These are phyloP conservation scores for Euclidium syriacum DNA, from an alignment of 345 rosid species.

Conservation along the genomic window DNA sequence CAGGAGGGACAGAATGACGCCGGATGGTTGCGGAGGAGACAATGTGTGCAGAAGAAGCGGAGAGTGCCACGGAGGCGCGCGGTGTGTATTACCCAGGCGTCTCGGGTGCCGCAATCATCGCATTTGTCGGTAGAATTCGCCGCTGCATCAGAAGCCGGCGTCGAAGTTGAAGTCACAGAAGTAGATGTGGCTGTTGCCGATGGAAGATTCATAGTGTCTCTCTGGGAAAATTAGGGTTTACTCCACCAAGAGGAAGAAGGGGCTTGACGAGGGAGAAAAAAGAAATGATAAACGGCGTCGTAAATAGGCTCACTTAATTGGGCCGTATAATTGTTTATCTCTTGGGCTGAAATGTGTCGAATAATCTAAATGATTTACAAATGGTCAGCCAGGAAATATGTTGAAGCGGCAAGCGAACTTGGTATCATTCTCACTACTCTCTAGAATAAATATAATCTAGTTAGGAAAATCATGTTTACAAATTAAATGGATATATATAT, in stretches of 20 bases:
- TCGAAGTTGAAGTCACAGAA: conserved; percentile 10
- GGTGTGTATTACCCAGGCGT: conserved; percentile 42
- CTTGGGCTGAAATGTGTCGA: too few species aligned
- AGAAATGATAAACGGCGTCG: neutral
- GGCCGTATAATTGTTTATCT: neutral
- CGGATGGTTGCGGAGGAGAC: conserved; percentile 65
- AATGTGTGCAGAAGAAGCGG: conserved; percentile 68
- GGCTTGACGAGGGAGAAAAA: neutral
- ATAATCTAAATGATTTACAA: too few species aligned
- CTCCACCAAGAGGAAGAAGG: neutral
- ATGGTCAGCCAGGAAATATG: too few species aligned
- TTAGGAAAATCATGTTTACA: neutral
- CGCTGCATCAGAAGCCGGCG: neutral
- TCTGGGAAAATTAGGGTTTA: conserved; percentile 22
- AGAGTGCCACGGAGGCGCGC: conserved; percentile 44
- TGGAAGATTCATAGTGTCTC: conserved; percentile 18
- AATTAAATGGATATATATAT: neutral
- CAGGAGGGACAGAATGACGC: conserved; percentile 66
- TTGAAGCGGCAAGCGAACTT: too few species aligned
- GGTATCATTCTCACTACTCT: too few species aligned
- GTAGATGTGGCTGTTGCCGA: neutral
- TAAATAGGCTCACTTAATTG: neutral
- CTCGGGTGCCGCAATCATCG: conserved; percentile 39
- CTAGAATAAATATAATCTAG: too few species aligned
- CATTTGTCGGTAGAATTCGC: conserved; percentile 13